A percentile compares a stretch with the other conserved stretches of the same genome.
Conservation (phyloP, 495 filamentous ascomycete species). For the Tetracladium setigerum region DNA sequence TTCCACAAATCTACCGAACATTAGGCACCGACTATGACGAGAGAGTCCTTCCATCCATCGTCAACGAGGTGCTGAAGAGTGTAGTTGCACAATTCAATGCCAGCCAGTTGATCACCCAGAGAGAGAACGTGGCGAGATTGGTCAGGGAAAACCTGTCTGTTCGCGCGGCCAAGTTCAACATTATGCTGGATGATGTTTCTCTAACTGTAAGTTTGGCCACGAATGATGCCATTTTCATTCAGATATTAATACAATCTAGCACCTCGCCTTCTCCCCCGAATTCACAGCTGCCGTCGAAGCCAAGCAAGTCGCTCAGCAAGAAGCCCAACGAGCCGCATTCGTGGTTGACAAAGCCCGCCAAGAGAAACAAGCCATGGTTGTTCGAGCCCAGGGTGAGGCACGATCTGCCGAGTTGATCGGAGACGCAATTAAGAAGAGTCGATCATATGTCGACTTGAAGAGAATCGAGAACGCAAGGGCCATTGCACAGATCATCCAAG, state of each 20-base stretch:
- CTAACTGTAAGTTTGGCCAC: conserved; percentile 61
- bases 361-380: conserved; percentile 98
- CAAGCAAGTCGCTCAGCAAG: conserved; percentile 98
- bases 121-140: conserved; percentile 88
- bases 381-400: conserved; percentile 97
- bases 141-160: conserved; percentile 89
- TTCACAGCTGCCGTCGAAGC: conserved; percentile 98
- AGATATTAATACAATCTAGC: conserved; percentile 43
- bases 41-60: conserved; percentile 91
- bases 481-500: conserved; percentile 77
- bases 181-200: conserved; percentile 94
- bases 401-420: conserved; percentile 96
- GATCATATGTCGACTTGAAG: conserved; percentile 91
- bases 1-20: conserved; percentile 94
- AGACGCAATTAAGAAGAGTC: conserved; percentile 98
- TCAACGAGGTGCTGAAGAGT: conserved; percentile 98
- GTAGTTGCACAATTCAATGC: conserved; percentile 99
- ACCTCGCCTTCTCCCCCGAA: conserved; percentile 97
- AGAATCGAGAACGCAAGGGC: conserved; percentile 93
- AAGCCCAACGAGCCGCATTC: conserved; percentile 95
- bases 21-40: conserved; percentile 96
- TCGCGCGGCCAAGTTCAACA: conserved; percentile 93
- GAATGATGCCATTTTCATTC: conserved; percentile 3
- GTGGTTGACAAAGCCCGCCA: conserved; percentile 97
- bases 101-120: conserved; percentile 94